Conservation (phyloP, 305 asterid species). For the Fraxinus greggii region DNA sequence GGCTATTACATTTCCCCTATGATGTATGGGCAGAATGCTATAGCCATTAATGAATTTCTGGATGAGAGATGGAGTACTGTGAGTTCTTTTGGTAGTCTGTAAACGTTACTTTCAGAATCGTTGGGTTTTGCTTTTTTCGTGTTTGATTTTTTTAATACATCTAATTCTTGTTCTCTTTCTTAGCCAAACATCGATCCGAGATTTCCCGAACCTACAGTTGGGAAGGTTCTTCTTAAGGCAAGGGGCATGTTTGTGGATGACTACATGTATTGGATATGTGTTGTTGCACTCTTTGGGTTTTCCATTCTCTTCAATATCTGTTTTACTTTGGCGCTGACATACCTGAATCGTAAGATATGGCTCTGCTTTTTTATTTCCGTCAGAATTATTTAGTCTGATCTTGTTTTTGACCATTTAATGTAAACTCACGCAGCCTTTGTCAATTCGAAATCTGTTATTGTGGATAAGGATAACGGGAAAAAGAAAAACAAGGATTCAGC, state of each 20-base stretch:
- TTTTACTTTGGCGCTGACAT: constrained; percentile 64
- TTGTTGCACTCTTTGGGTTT: constrained; percentile 73
- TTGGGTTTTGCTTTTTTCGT: not conserved
- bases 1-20: constrained; percentile 79
- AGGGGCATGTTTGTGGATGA: constrained; percentile 84
- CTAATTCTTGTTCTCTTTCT: constrained; percentile 16
- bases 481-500: constrained; percentile 20
- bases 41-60: constrained; percentile 80
- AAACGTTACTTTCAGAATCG: not conserved
- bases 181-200: constrained; percentile 61
- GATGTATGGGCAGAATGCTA: constrained; percentile 89
- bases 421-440: constrained; percentile 56
- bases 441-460: constrained; percentile 54
- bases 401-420: constrained; percentile 28
- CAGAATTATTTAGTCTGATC: constrained; percentile 16
- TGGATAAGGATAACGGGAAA: constrained; percentile 36
- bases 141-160: constrained; percentile 13
- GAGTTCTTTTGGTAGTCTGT: constrained; percentile 32
- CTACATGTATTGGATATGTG: constrained; percentile 75
- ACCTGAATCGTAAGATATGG: constrained; percentile 61
- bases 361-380: constrained; percentile 9
- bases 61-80: constrained; percentile 87
- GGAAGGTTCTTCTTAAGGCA: constrained; percentile 73
- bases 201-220: constrained; percentile 65
- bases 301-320: constrained; percentile 72